phyloP scores from a whole-genome alignment of 208 protist genomes.

The Blastocrithidia nonstop region DNA sequence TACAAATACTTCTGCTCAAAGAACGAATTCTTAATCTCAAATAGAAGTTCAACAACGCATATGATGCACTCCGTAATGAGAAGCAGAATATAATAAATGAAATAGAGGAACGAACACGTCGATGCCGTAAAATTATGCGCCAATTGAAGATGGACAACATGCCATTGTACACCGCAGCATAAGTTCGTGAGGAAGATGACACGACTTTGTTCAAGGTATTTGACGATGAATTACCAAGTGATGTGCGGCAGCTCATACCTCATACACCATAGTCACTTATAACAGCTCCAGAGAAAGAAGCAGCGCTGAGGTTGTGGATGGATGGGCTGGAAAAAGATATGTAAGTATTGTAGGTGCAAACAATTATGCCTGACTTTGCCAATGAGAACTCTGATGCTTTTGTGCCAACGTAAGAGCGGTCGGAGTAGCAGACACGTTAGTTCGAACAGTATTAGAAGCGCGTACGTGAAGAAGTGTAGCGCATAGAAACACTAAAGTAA shows the following conservation, averaged over 20 bases:
- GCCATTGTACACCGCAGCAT: neutral
- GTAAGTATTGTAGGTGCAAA: slow-evolving; percentile 33
- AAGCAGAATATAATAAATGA: slow-evolving; percentile 31
- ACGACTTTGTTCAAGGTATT: slow-evolving; percentile 41
- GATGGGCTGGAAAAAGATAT: slow-evolving; percentile 81
- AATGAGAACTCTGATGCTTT: slow-evolving; percentile 55
- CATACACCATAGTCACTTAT: slow-evolving; percentile 8
- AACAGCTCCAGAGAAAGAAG: slow-evolving; percentile 42
- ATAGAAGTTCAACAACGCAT: slow-evolving; percentile 43
- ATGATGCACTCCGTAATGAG: slow-evolving; percentile 28
- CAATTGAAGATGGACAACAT: slow-evolving; percentile 36
- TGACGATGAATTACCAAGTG: slow-evolving; percentile 56
- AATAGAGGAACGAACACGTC: slow-evolving; percentile 64
- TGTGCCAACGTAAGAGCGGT: slow-evolving; percentile 66
- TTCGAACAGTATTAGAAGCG: slow-evolving; percentile 69
- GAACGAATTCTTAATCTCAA: slow-evolving; percentile 32
- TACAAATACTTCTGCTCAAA: slow-evolving; percentile 52
- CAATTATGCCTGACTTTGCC: slow-evolving; percentile 52
- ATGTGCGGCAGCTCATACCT: slow-evolving; percentile 26
- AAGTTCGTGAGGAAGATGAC: neutral
- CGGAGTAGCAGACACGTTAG: slow-evolving; percentile 53
- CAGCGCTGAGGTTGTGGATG: slow-evolving; percentile 80
- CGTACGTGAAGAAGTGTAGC: slow-evolving; percentile 53
- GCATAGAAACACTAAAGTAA: slow-evolving; percentile 38
- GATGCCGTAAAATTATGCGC: slow-evolving; percentile 54